These are phyloP conservation scores for Trichoderma asperelloides DNA, from an alignment of 495 filamentous ascomycete species.

Conservation along the genomic window DNA sequence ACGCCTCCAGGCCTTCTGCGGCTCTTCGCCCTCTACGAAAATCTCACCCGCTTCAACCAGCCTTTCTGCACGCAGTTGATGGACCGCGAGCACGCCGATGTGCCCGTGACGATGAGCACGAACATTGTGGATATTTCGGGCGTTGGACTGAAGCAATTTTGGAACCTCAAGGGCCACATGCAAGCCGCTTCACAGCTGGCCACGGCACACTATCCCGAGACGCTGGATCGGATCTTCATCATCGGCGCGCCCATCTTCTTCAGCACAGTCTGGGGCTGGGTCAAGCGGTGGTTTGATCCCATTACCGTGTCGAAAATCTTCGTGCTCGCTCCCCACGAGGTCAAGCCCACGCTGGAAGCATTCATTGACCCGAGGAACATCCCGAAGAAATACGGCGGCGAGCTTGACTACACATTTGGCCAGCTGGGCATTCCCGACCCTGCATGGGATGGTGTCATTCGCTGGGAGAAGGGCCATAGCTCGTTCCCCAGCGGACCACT, in stretches of 20 bases:
- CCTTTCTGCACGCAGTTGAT: slow-evolving; percentile 65
- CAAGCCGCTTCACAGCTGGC: slow-evolving; percentile 77
- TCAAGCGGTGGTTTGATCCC: slow-evolving; percentile 93
- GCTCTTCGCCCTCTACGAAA: slow-evolving; percentile 83
- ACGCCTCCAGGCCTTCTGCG: slow-evolving; percentile 62
- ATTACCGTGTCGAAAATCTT: slow-evolving; percentile 91
- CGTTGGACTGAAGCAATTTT: slow-evolving; percentile 83
- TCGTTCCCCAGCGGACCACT: slow-evolving; percentile 41
- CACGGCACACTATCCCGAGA: slow-evolving; percentile 91
- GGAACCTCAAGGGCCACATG: slow-evolving; percentile 87
- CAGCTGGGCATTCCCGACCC: slow-evolving; percentile 63
- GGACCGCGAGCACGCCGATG: slow-evolving; percentile 59
- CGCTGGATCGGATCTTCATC: slow-evolving; percentile 79
- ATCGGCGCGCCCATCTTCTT: slow-evolving; percentile 87
- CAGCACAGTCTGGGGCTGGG: slow-evolving; percentile 89
- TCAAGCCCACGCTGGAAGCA: slow-evolving; percentile 59
- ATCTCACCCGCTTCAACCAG: slow-evolving; percentile 76
- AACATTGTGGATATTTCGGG: slow-evolving; percentile 84
- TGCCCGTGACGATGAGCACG: slow-evolving; percentile 74
- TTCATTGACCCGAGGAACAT: slow-evolving; percentile 79
- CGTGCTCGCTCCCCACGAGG: slow-evolving; percentile 61
- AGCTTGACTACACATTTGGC: slow-evolving; percentile 71
- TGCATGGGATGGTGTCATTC: slow-evolving; percentile 38
- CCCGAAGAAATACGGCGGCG: slow-evolving; percentile 75
- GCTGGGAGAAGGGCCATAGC: slow-evolving; percentile 35